Percentiles rank a stretch among this genome's conserved stretches.
Evolutionary conservation across 805 yeast genomes (phyloP).

Genomic region (Saccharomyces eubayanus): DNA sequence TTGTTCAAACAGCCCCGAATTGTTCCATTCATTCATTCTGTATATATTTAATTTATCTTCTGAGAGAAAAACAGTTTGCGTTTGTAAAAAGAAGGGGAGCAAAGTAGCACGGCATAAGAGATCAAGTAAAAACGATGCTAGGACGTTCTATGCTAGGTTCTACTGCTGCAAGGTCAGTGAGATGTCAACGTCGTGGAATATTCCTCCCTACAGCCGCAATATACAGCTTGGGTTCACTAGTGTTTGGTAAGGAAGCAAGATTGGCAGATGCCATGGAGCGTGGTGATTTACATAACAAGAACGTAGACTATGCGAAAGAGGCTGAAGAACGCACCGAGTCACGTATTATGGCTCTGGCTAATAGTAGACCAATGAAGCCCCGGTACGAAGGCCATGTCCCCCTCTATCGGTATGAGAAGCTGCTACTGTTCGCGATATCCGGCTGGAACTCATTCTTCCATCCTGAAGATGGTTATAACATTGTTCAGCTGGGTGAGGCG

Average conservation of each 20-base stretch:
- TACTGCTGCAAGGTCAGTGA: slow-evolving; percentile 1
- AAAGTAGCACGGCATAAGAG: neutral
- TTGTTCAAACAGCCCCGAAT: neutral
- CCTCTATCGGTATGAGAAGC: slow-evolving; percentile 51
- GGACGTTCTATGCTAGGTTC: neutral
- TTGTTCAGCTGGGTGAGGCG: slow-evolving; percentile 82
- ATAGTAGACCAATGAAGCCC: slow-evolving; percentile 27
- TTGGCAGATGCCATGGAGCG: slow-evolving; percentile 52
- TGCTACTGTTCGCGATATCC: slow-evolving; percentile 58
- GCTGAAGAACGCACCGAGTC: slow-evolving; percentile 29
- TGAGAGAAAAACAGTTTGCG: slow-evolving; percentile 1
- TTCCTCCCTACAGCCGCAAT: slow-evolving; percentile 9
- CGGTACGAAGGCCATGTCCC: slow-evolving; percentile 76
- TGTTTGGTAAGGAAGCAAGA: slow-evolving; percentile 37
- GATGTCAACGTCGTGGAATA: slow-evolving; percentile 9
- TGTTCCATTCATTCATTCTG: neutral
- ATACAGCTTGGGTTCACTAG: slow-evolving; percentile 15
- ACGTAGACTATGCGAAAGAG: slow-evolving; percentile 31
- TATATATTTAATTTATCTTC: neutral
- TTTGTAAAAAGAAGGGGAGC: neutral
- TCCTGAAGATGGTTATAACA: slow-evolving; percentile 67
- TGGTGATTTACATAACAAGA: slow-evolving; percentile 26
- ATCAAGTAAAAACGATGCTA: neutral
- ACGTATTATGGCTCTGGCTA: slow-evolving; percentile 13
- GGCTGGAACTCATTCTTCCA: slow-evolving; percentile 70